A percentile compares a stretch with the other conserved stretches of the same genome.
Conservation (phyloP, 2,329 filamentous ascomycete genomes). For the Hymenoscyphus salicellus region DNA sequence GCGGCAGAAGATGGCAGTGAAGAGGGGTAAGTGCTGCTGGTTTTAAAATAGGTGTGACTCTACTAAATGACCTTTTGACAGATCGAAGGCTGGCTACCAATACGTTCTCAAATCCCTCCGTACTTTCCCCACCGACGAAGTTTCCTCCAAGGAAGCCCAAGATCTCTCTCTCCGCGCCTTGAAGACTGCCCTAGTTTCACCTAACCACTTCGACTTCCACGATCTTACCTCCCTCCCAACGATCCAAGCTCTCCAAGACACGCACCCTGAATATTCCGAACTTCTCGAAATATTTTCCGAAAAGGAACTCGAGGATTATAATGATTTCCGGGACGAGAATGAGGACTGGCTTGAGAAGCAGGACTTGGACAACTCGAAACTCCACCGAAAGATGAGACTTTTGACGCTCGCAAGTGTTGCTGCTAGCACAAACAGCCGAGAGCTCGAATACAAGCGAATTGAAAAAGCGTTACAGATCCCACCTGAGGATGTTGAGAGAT, state of each 20-base stretch:
- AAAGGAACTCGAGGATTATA: conserved; percentile 91
- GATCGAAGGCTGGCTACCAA: conserved; percentile 46
- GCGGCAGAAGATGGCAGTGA: conserved; percentile 76
- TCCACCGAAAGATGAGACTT: conserved; percentile 94
- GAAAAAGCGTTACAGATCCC: conserved; percentile 81
- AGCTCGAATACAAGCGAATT: conserved; percentile 84
- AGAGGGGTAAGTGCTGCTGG: conserved; percentile 57
- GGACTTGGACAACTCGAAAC: conserved; percentile 65
- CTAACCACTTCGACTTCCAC: conserved; percentile 69
- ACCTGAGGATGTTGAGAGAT: conserved; percentile 85
- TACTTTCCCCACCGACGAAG: conserved; percentile 56
- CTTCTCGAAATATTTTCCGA: conserved; percentile 93
- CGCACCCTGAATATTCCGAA: conserved; percentile 81
- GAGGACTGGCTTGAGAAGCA: conserved; percentile 78
- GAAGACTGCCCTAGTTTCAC: conserved; percentile 63
- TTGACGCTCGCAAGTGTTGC: conserved; percentile 89
- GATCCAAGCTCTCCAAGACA: conserved; percentile 82
- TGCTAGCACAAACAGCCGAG: conserved; percentile 76
- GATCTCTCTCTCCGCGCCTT: conserved; percentile 63
- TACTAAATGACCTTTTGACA: neutral
- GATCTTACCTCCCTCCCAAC: conserved; percentile 68
- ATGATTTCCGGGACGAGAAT: conserved; percentile 91
- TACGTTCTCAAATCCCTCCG: conserved; percentile 62
- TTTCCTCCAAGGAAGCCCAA: conserved; percentile 59
- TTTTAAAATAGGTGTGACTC: neutral